Percentiles rank a stretch among this genome's conserved stretches.
Evolutionary conservation across 306 rosid species (phyloP).

Genomic region (Quercus alba): DNA sequence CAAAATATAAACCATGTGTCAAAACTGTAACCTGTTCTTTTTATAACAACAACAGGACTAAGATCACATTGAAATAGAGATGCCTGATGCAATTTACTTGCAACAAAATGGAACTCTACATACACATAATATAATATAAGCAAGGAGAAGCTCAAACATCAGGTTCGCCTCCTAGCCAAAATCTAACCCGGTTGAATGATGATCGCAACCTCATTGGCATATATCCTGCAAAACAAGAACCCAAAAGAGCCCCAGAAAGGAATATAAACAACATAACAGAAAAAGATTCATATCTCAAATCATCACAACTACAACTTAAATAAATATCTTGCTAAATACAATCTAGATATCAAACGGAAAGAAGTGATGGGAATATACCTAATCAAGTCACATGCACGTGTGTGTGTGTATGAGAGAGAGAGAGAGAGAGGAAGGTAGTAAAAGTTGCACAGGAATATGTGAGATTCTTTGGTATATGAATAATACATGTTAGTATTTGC

Average conservation of each 20-base stretch:
- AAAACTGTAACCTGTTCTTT: conserved; percentile 12
- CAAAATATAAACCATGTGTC: background rate
- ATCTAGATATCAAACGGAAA: background rate
- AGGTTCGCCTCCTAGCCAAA: conserved; percentile 17
- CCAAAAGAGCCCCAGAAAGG: background rate
- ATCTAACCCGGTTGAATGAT: conserved; percentile 22
- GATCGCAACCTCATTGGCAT: conserved; percentile 12
- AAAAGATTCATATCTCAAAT: background rate
- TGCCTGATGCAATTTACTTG: conserved; percentile 42
- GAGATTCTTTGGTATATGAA: background rate
- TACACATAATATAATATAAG: conserved; percentile 28
- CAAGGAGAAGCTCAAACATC: conserved; percentile 23
- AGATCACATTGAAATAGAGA: background rate
- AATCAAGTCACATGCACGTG: background rate
- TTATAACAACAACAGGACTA: background rate
- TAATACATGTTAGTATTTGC: conserved; percentile 14
- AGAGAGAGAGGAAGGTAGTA: background rate
- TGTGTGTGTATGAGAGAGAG: too few species aligned
- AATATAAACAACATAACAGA: conserved; percentile 13
- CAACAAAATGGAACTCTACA: conserved; percentile 22
- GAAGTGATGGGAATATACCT: background rate
- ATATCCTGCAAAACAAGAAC: conserved; percentile 28
- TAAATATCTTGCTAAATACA: background rate
- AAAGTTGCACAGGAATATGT: background rate
- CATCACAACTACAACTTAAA: background rate